Base-by-base conservation (phyloP, 257 asterid genomes). In the Salvia miltiorrhiza region DNA sequence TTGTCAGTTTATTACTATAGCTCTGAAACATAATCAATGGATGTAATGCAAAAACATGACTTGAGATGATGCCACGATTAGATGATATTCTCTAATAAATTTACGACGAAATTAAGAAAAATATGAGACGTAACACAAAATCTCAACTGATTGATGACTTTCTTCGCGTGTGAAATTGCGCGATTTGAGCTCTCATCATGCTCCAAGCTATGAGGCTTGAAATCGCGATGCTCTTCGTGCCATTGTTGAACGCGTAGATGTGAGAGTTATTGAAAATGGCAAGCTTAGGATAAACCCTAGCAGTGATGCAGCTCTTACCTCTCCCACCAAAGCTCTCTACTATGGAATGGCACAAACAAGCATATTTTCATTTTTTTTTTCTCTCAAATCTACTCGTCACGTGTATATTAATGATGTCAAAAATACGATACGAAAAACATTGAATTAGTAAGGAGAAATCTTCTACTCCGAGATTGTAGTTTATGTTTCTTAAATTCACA, bases 311-410 rank as follows among this genome's bases (percentile, higher is more conserved):
- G 39, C 78, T 73, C 72, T 67, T 78, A 12, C 85, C 85, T 63
- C 63, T 68, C 28, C 78, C 86, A 12, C 86, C 86, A 69, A 81
- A 81, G 65, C 77, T 78, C 79, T 81, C 86, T 17, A 75, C 64
- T 14, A 73, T 73, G 0, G 83, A 81, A 30, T 73, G 81, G 78
- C 74, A 78, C 9, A 5, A n/a, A n/a, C n/a, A n/a, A 66, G 3
- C 33, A 48, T 12, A 20, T 23, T 21, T 12, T n/a, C n/a, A 1
- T 4, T n/a, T n/a, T n/a, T n/a, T n/a, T n/a, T n/a, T n/a, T n/a
- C n/a, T n/a, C n/a, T n/a, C n/a, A n/a, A n/a, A n/a, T n/a, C n/a
- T n/a, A n/a, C n/a, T n/a, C n/a, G 0, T 13, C 59, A 23, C 16
- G 9, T 49, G 56, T 49, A 49, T 49, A 19, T 0, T 9, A 26